Conservation (phyloP, 2,329 filamentous ascomycete genomes). For the Apiospora sp. region DNA sequence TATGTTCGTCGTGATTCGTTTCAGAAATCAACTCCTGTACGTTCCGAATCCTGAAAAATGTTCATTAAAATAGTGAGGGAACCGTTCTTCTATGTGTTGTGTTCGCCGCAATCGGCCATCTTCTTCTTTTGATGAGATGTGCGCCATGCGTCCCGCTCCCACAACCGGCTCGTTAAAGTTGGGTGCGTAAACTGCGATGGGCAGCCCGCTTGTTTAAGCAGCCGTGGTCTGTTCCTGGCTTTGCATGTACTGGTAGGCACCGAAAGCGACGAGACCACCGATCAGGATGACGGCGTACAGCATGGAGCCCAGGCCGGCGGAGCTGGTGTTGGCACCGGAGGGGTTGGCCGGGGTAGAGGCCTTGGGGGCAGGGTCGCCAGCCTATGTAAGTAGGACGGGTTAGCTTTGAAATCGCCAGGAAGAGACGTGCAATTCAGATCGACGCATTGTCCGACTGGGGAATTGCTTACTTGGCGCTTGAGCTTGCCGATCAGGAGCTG, state of each 20-base stretch:
- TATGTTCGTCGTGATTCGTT: slow-evolving; percentile 29
- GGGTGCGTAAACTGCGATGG: background rate
- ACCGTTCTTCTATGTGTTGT: background rate
- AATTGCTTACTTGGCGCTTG: slow-evolving; percentile 76
- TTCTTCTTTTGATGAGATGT: slow-evolving; percentile 2
- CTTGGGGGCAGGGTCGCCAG: slow-evolving; percentile 81
- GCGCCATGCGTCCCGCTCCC: slow-evolving; percentile 3
- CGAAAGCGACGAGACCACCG: slow-evolving; percentile 79
- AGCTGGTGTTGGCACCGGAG: slow-evolving; percentile 56
- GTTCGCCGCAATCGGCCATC: slow-evolving; percentile 1
- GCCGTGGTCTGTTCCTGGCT: slow-evolving; percentile 50
- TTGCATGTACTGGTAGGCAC: slow-evolving; percentile 86
- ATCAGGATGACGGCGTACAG: slow-evolving; percentile 83
- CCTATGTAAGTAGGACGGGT: slow-evolving; percentile 53
- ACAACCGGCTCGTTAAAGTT: slow-evolving; percentile 13
- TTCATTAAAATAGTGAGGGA: slow-evolving; percentile 13
- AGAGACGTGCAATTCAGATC: slow-evolving; percentile 22
- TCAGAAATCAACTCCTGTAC: slow-evolving; percentile 9
- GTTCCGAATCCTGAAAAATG: slow-evolving; percentile 21
- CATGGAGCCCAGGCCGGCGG: slow-evolving; percentile 73
- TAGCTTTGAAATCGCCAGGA: slow-evolving; percentile 21
- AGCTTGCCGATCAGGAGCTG: slow-evolving; percentile 77
- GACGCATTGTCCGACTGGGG: slow-evolving; percentile 11
- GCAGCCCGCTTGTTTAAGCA: slow-evolving; percentile 31
- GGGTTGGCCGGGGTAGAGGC: slow-evolving; percentile 57